A percentile compares a stretch with the other conserved stretches of the same genome.
Conservation (phyloP, 352 stramenopile genomes). For the Globisporangium yorkense region DNA sequence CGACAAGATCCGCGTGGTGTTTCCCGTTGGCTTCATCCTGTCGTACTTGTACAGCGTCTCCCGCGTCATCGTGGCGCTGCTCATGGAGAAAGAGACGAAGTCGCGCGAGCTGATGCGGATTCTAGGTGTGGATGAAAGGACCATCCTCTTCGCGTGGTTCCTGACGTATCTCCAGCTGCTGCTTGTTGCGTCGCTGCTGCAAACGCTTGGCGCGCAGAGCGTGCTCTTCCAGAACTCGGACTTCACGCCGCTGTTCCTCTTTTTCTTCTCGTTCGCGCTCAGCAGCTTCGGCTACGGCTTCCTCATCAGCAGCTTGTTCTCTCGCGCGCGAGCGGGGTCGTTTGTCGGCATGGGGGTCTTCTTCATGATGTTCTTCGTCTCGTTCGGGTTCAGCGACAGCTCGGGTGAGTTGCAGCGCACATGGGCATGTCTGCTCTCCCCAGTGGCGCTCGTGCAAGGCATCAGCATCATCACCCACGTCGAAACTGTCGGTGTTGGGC, state of each 20-base stretch:
- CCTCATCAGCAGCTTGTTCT: conserved; percentile 67
- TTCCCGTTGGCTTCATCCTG: conserved; percentile 89
- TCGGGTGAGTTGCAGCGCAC: conserved; percentile 20
- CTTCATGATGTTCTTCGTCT: conserved; percentile 78
- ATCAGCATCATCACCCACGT: conserved; percentile 55
- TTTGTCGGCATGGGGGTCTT: conserved; percentile 73
- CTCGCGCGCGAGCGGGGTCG: conserved; percentile 40
- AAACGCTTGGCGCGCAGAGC: conserved; percentile 25
- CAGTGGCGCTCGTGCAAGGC: conserved; percentile 69
- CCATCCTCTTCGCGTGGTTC: conserved; percentile 56
- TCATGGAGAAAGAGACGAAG: conserved; percentile 90
- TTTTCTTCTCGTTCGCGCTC: conserved; percentile 78
- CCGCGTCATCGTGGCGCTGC: conserved; percentile 83
- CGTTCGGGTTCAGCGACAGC: conserved; percentile 62
- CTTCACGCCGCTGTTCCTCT: conserved; percentile 35
- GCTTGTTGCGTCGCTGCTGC: conserved; percentile 35
- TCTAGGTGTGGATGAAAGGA: conserved; percentile 74
- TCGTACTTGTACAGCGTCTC: conserved; percentile 92
- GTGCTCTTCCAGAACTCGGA: conserved; percentile 50
- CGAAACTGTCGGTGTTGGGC: conserved; percentile 41
- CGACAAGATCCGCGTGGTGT: conserved; percentile 62
- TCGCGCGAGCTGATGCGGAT: conserved; percentile 91
- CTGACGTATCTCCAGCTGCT: conserved; percentile 74
- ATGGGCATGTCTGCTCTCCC: conserved; percentile 46
- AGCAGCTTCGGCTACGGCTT: conserved; percentile 74